Evolutionary conservation across 2,329 filamentous ascomycete species (phyloP).

Genomic region (Colletotrichum sp.): DNA sequence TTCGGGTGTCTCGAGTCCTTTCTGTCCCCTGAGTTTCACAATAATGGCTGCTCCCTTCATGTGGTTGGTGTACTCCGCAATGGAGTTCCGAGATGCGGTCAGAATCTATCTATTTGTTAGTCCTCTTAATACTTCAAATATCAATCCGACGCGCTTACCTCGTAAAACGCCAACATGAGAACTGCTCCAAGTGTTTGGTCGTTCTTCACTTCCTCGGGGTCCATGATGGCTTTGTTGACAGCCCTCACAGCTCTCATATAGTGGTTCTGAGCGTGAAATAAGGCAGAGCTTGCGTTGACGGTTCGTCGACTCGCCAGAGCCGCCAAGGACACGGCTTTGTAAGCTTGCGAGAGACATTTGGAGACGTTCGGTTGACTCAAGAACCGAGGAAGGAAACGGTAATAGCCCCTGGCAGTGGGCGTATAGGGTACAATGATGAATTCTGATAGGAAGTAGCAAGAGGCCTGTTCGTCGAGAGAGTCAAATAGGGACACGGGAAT

Average conservation of each 20-base stretch:
- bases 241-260: conserved; percentile 20
- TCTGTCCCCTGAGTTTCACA: conserved; percentile 23
- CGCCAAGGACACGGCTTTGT: conserved; percentile 21
- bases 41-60: conserved; percentile 27
- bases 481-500: conserved; percentile 14
- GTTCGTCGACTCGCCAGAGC: conserved; percentile 12
- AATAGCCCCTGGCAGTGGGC: conserved; percentile 12
- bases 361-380: conserved; percentile 15
- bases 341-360: conserved; percentile 19
- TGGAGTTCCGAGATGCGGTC: conserved; percentile 19
- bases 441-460: conserved; percentile 22
- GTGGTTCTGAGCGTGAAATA: conserved; percentile 19
- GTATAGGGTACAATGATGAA: conserved; percentile 18
- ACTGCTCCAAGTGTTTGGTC: conserved; percentile 21
- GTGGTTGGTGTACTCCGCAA: conserved; percentile 24
- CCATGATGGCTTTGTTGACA: conserved; percentile 21
- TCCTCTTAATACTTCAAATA: background rate
- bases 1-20: conserved; percentile 21
- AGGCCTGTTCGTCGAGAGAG: conserved; percentile 18
- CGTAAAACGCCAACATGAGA: conserved; percentile 22
- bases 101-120: conserved; percentile 10
- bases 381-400: conserved; percentile 19
- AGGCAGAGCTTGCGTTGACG: background rate
- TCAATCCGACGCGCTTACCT: background rate
- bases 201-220: conserved; percentile 14